A percentile compares a stretch with the other conserved stretches of the same genome.
These are phyloP conservation scores for Termitomyces bulborhizus DNA, from an alignment of 768 basidiomycete species.

Conservation along the genomic window DNA sequence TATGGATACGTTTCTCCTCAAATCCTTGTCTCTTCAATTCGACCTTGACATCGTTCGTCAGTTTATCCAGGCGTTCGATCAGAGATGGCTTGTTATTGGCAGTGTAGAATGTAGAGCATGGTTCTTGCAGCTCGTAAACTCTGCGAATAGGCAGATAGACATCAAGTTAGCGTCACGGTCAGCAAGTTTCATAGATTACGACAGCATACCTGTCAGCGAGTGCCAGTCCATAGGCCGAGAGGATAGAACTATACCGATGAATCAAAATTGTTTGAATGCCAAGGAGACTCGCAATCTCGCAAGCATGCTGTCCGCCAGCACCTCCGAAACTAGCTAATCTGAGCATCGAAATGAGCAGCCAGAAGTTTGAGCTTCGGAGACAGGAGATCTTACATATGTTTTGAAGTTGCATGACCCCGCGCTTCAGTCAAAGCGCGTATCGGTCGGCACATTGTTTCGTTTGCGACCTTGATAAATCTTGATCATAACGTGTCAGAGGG, in stretches of 20 bases:
- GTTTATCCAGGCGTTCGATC: slow-evolving; percentile 59
- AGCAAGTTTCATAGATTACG: neutral
- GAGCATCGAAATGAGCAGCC: neutral
- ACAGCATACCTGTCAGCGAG: slow-evolving; percentile 61
- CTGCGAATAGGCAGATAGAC: slow-evolving; percentile 27
- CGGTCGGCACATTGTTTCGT: slow-evolving; percentile 94
- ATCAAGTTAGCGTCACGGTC: neutral
- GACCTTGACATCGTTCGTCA: slow-evolving; percentile 52
- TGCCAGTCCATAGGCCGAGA: slow-evolving; percentile 93
- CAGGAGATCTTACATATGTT: slow-evolving; percentile 47
- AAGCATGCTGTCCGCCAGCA: slow-evolving; percentile 88
- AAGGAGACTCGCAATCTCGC: slow-evolving; percentile 81
- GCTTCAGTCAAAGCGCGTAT: slow-evolving; percentile 91
- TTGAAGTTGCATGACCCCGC: slow-evolving; percentile 74
- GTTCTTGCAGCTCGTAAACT: slow-evolving; percentile 85
- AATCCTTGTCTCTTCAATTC: slow-evolving; percentile 84
- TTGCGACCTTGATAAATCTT: slow-evolving; percentile 93
- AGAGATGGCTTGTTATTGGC: slow-evolving; percentile 49
- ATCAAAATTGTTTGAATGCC: slow-evolving; percentile 87
- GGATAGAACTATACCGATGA: slow-evolving; percentile 86
- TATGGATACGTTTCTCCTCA: slow-evolving; percentile 56
- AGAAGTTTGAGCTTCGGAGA: neutral
- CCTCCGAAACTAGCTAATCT: slow-evolving; percentile 87
- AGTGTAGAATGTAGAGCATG: slow-evolving; percentile 75
- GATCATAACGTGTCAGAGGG: neutral